These are phyloP conservation scores for Diaporthe sp. DNA, from an alignment of 2,329 filamentous ascomycete genomes.

Conservation along the genomic window DNA sequence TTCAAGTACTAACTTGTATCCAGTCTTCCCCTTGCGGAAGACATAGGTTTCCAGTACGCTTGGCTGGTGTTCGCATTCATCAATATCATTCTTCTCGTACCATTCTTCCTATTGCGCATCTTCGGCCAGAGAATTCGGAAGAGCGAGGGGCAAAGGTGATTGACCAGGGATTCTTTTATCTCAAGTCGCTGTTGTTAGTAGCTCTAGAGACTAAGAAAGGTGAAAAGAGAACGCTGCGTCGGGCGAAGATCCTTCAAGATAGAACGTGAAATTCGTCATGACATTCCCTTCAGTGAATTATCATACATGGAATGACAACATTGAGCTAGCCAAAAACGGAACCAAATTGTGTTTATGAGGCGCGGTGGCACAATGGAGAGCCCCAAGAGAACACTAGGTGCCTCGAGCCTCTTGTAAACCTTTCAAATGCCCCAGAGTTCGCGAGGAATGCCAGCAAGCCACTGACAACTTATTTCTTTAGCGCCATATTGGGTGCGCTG, in stretches of 20 bases:
- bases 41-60: constrained; percentile 1
- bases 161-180: background rate
- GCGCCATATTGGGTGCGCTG: background rate
- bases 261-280: too few species aligned
- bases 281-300: too few species aligned
- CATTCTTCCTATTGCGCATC: constrained; percentile 10
- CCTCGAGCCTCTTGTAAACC: too few species aligned
- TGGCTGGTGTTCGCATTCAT: constrained; percentile 13
- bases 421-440: background rate
- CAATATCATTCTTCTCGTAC: constrained; percentile 7
- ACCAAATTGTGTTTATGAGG: too few species aligned
- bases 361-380: too few species aligned
- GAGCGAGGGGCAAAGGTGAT: background rate
- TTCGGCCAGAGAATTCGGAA: constrained; percentile 3
- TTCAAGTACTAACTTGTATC: background rate
- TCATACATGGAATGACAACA: too few species aligned
- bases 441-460: background rate
- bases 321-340: too few species aligned
- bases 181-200: too few species aligned
- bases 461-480: background rate
- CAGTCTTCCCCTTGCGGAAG: constrained; percentile 17
- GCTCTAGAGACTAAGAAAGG: too few species aligned
- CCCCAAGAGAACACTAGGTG: too few species aligned
- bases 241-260: too few species aligned
- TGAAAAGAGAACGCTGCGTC: too few species aligned